Conservation (phyloP, 1,284 basidiomycete genomes). For the Cryptococcus floricola region DNA sequence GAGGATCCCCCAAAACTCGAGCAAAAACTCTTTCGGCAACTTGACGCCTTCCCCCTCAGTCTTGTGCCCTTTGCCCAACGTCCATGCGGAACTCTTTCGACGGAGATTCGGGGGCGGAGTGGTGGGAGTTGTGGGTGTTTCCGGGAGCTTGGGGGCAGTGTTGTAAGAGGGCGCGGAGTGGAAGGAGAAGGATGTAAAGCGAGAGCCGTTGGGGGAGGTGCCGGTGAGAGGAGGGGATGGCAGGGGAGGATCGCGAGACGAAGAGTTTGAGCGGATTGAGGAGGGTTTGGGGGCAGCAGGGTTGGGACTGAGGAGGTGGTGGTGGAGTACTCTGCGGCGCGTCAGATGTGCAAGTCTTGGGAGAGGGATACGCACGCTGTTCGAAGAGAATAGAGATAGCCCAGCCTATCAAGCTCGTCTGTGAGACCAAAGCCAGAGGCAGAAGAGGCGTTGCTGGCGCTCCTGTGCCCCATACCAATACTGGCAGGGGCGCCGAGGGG, state of each 20-base stretch:
- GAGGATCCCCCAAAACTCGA: slow-evolving; percentile 42
- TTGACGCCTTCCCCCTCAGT: slow-evolving; percentile 29
- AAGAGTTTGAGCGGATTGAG: slow-evolving; percentile 3
- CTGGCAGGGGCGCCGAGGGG: not conserved
- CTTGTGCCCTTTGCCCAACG: slow-evolving; percentile 22
- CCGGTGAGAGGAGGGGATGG: slow-evolving; percentile 19
- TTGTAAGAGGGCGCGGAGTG: not conserved
- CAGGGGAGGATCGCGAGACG: slow-evolving; percentile 11
- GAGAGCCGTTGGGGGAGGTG: slow-evolving; percentile 22
- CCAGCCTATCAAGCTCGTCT: slow-evolving; percentile 40
- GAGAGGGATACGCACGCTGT: slow-evolving; percentile 37
- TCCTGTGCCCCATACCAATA: not conserved
- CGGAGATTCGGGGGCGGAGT: slow-evolving; percentile 6
- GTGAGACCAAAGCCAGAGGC: not conserved
- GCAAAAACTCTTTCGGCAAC: slow-evolving; percentile 44
- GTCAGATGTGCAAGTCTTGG: not conserved
- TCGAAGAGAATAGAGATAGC: slow-evolving; percentile 43
- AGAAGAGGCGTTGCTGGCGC: not conserved
- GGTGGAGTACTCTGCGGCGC: slow-evolving; percentile 13
- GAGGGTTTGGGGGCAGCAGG: slow-evolving; percentile 5
- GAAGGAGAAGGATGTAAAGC: slow-evolving; percentile 18
- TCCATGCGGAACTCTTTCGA: slow-evolving; percentile 26
- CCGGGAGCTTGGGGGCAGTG: slow-evolving; percentile 10
- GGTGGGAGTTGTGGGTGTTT: not conserved
- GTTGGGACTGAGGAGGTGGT: slow-evolving; percentile 16